Percentiles rank a stretch among this genome's conserved stretches.
phyloP scores from a whole-genome alignment of 805 yeast genomes.

The Clavispora phyllophila region DNA sequence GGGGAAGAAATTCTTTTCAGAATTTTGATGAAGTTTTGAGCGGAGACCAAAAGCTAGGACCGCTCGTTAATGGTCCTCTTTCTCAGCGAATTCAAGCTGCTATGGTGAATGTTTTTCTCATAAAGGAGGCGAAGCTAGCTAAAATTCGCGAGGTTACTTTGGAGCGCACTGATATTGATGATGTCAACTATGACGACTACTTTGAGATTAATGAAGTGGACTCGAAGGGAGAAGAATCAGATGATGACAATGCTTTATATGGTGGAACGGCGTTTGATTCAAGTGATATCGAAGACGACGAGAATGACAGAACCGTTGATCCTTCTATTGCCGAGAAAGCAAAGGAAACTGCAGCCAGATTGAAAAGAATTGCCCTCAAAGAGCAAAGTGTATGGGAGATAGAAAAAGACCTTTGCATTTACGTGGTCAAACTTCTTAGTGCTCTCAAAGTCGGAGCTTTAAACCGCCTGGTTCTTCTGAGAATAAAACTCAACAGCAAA shows the following conservation, averaged over 20 bases:
- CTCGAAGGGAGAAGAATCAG: background rate
- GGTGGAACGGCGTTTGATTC: background rate
- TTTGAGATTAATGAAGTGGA: background rate
- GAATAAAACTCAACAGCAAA: constrained; percentile 35
- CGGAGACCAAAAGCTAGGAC: constrained; percentile 13
- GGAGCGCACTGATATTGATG: constrained; percentile 52
- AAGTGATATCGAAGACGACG: constrained; percentile 1
- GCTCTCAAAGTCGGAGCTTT: constrained; percentile 31
- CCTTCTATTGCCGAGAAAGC: background rate
- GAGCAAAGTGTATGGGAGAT: constrained; percentile 25
- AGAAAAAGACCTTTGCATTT: constrained; percentile 40
- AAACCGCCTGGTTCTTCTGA: constrained; percentile 16
- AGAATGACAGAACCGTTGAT: background rate
- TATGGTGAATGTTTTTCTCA: constrained; percentile 40
- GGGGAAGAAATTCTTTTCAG: constrained; percentile 12
- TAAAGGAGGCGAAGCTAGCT: constrained; percentile 46
- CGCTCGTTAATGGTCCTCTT: constrained; percentile 18
- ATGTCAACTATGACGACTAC: constrained; percentile 33
- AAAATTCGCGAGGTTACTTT: constrained; percentile 30
- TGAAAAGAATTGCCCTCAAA: background rate
- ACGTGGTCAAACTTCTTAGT: constrained; percentile 33
- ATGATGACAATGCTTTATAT: background rate
- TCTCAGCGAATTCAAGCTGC: constrained; percentile 25
- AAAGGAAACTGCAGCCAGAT: background rate
- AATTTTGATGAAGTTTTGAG: constrained; percentile 33